A percentile compares a stretch with the other conserved stretches of the same genome.
Conservation (phyloP, 73 alveolate genomes). For the Stentor roeselii region DNA sequence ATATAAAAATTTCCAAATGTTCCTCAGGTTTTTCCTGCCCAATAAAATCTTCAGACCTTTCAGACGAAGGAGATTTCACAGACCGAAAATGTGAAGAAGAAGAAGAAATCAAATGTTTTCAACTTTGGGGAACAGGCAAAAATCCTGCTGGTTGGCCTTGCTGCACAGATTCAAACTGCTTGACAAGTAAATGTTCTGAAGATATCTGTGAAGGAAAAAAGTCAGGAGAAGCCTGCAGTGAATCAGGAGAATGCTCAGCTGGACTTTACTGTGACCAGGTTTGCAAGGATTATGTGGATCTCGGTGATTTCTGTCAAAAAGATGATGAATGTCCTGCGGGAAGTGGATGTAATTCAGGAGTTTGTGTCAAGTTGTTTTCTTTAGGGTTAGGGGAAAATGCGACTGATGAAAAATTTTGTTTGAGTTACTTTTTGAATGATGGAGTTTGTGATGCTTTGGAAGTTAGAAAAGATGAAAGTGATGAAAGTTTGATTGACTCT, state of each 20-base stretch:
- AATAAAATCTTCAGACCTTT: no score
- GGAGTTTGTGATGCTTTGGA: conserved; percentile 10
- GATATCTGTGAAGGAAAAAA: background rate
- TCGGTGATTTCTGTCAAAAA: background rate
- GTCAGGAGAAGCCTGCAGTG: background rate
- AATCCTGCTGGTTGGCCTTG: conserved; percentile 2
- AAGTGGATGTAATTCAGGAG: background rate
- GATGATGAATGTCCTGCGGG: background rate
- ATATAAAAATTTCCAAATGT: no score
- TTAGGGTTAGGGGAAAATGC: background rate
- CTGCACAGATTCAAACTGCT: background rate
- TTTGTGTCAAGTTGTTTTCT: background rate
- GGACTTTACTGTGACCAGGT: background rate
- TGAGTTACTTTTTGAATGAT: background rate
- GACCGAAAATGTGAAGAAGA: no score
- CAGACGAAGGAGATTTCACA: no score
- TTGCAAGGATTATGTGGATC: background rate
- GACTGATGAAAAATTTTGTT: background rate
- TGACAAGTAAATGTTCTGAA: background rate
- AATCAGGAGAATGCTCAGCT: background rate
- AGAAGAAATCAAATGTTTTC: no score
- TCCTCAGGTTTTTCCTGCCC: no score
- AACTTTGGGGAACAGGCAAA: background rate
- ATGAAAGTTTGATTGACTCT: background rate
- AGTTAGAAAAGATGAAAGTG: background rate